These are phyloP conservation scores for Delonix regia DNA, from an alignment of 306 rosid species.

Conservation along the genomic window DNA sequence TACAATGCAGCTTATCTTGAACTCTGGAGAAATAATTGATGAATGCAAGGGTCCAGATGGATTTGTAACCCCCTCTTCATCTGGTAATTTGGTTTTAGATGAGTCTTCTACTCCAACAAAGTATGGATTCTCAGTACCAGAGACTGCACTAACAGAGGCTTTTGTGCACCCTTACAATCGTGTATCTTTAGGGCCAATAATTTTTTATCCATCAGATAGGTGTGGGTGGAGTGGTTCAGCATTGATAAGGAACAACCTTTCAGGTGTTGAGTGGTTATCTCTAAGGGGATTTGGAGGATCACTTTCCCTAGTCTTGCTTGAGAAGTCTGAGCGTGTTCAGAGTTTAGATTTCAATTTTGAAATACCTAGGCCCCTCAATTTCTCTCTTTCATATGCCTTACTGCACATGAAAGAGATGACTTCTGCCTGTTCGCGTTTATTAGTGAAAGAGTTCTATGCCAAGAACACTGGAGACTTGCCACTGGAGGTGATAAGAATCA, in stretches of 20 bases:
- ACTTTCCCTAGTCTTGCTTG: constrained; percentile 68
- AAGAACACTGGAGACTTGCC: constrained; percentile 89
- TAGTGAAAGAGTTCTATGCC: constrained; percentile 70
- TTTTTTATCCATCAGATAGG: constrained; percentile 72
- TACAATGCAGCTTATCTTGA: constrained; percentile 84
- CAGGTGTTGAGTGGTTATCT: constrained; percentile 88
- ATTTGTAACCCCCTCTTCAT: constrained; percentile 65
- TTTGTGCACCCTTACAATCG: constrained; percentile 68
- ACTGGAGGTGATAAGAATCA: constrained; percentile 65
- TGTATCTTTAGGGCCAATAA: constrained; percentile 79
- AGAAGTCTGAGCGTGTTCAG: constrained; percentile 60
- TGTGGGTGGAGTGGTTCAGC: constrained; percentile 92
- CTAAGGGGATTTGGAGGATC: constrained; percentile 83
- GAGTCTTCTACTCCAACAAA: constrained; percentile 59
- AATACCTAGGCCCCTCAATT: constrained; percentile 53
- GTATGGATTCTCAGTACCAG: constrained; percentile 84
- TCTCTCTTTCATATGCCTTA: constrained; percentile 62
- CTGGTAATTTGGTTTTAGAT: constrained; percentile 60
- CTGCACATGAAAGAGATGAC: constrained; percentile 52
- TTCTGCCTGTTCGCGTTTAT: constrained; percentile 63
- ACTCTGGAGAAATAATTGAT: constrained; percentile 74
- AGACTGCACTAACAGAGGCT: constrained; percentile 78
- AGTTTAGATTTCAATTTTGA: constrained; percentile 70
- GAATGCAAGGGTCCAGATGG: constrained; percentile 65
- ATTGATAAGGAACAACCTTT: constrained; percentile 87